phyloP scores from a whole-genome alignment of 2,329 filamentous ascomycete genomes.

The Saccharata proteae region DNA sequence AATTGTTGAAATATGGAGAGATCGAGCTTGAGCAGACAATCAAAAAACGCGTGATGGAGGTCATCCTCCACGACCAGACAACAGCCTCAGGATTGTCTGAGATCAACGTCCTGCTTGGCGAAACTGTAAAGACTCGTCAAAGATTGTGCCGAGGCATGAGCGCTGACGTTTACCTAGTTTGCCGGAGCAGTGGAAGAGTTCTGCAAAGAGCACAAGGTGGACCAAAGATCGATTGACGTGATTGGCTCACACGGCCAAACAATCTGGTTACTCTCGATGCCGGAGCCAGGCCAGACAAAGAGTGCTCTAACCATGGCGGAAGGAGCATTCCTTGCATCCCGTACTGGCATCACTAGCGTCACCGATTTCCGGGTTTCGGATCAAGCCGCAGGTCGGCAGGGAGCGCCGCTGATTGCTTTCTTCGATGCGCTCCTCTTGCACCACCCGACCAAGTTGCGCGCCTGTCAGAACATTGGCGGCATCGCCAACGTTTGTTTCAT shows the following conservation, averaged over 20 bases:
- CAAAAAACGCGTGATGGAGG: slow-evolving; percentile 45
- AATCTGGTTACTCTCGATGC: slow-evolving; percentile 45
- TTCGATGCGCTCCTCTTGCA: slow-evolving; percentile 45
- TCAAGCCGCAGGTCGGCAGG: slow-evolving; percentile 43
- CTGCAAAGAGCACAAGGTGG: slow-evolving; percentile 30
- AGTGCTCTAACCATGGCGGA: slow-evolving; percentile 46
- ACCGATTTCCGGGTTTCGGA: slow-evolving; percentile 48
- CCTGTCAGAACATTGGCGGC: slow-evolving; percentile 50
- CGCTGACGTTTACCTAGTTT: no score
- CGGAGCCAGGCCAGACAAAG: slow-evolving; percentile 32
- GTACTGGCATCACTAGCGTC: slow-evolving; percentile 46
- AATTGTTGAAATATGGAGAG: slow-evolving; percentile 46
- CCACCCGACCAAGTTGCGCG: slow-evolving; percentile 44
- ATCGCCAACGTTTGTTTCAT: slow-evolving; percentile 52
- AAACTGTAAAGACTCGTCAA: no score
- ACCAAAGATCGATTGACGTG: slow-evolving; percentile 37
- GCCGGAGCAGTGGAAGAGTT: slow-evolving; percentile 41
- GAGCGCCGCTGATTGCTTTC: slow-evolving; percentile 44
- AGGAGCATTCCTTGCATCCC: slow-evolving; percentile 41
- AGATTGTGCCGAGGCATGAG: no score
- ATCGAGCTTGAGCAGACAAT: slow-evolving; percentile 41
- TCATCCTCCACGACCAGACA: slow-evolving; percentile 43
- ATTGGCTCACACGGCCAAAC: slow-evolving; percentile 49
- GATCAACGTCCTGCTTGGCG: slow-evolving; percentile 45
- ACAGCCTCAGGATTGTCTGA: slow-evolving; percentile 43